Base-by-base conservation (phyloP, 345 rosid species). In the Odontarrhena argentea region DNA sequence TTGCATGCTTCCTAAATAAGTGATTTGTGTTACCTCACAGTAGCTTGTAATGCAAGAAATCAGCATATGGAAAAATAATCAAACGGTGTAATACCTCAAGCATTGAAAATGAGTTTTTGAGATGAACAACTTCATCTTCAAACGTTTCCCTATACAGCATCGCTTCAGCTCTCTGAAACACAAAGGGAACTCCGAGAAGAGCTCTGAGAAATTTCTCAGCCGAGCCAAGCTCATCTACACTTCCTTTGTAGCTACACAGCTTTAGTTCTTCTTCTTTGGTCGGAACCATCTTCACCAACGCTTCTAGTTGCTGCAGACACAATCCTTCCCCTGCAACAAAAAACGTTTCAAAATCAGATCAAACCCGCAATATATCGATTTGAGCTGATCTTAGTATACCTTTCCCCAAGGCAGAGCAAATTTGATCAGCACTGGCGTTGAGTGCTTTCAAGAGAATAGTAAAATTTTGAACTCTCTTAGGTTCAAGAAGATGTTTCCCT, bases 61-160 rank as follows among this genome's bases (percentile, higher is more conserved):
- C 13, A 65, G 1, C 6, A 58, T 57, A 60, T n/a, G 28, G 53
- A 25, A 25, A 32, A 38, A 34, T 12, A 12, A 36, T 7, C 1
- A 55, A 61, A 30, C 38, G 28, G 1, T 53, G 25, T 55, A 35
- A 46, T 65, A 53, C 77, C 77, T 73, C 77, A 8, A 94, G 87
- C 97, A 87, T 86, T 60, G 88, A 84, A 74, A 91, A 94, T 18
- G 97, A 91, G 83, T 79, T 91, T 63, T 85, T 82, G 28, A 94
- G 92, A 78, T 84, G 96, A 80, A 86, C 76, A 24, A 91, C 88
- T 59, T 94, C 99, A 34, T 94, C 96, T 55, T 91, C 91, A 63
- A 94, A 94, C 9, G 87, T 91, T 79, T 88, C 97, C 65, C 83
- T 78, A 51, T 81, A 94, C 61, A 94, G 96, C 96, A 94, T 87